These are phyloP conservation scores for Oryza coarctata DNA, from an alignment of 176 grass and related monocot genomes.

Conservation along the genomic window DNA sequence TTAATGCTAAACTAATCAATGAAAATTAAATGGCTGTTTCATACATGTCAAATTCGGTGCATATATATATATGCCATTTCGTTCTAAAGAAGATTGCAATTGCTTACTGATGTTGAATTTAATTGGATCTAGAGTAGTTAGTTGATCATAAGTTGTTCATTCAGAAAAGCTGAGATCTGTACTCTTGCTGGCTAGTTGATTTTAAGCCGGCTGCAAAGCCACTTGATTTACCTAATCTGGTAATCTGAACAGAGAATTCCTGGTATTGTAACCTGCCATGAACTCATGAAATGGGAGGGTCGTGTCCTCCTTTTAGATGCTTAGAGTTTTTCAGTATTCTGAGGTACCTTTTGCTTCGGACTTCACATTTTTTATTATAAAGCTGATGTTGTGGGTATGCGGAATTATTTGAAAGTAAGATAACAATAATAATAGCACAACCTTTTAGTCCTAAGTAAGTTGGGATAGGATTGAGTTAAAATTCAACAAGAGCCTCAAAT, in stretches of 20 bases:
- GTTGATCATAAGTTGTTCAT: neutral
- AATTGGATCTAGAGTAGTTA: neutral
- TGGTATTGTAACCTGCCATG: neutral
- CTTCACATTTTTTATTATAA: neutral
- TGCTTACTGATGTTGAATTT: neutral
- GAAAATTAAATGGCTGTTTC: neutral
- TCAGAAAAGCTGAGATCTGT: neutral
- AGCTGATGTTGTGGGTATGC: neutral
- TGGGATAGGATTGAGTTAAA: too few species aligned
- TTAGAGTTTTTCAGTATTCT: neutral
- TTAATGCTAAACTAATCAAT: neutral
- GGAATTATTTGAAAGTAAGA: neutral
- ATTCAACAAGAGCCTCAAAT: too few species aligned
- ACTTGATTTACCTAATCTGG: neutral
- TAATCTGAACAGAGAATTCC: neutral
- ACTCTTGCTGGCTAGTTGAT: neutral
- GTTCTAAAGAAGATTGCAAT: neutral
- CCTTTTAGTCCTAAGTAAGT: too few species aligned
- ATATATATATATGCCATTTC: neutral
- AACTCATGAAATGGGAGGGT: neutral
- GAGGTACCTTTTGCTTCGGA: neutral
- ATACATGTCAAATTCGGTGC: too few species aligned
- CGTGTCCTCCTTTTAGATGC: neutral
- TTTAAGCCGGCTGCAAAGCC: neutral
- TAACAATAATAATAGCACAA: too few species aligned